phyloP scores from a whole-genome alignment of 2,329 filamentous ascomycete genomes.

The Lithohypha guttulata region DNA sequence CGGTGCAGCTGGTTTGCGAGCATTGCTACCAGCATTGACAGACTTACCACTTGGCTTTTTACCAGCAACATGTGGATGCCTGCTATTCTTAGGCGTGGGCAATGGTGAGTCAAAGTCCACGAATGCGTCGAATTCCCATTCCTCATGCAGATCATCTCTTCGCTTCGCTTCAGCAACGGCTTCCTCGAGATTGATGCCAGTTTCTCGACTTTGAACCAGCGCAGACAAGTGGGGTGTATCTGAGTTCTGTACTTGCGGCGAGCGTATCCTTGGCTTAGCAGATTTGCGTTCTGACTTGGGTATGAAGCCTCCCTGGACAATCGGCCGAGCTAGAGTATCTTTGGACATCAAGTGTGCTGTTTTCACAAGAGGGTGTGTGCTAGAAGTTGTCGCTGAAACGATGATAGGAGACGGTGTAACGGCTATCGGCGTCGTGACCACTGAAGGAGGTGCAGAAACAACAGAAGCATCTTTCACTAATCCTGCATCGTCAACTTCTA shows the following conservation, averaged over 20 bases:
- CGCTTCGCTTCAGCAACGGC: constrained; percentile 46
- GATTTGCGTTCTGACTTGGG: constrained; percentile 1
- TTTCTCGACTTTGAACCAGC: constrained; percentile 51
- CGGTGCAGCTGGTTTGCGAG: constrained; percentile 30
- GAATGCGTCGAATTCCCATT: constrained; percentile 28
- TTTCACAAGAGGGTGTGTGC: constrained; percentile 53
- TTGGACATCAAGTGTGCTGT: constrained; percentile 38
- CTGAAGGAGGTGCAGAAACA: constrained; percentile 8
- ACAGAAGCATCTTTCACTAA: constrained; percentile 33
- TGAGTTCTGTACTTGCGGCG: neutral
- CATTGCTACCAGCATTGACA: constrained; percentile 33
- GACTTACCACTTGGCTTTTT: constrained; percentile 43
- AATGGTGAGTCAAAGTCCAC: constrained; percentile 29
- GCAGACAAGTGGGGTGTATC: constrained; percentile 58
- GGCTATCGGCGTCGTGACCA: neutral
- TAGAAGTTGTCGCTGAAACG: constrained; percentile 29
- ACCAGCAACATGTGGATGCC: constrained; percentile 22
- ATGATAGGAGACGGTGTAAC: neutral
- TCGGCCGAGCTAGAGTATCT: neutral
- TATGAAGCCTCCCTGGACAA: constrained; percentile 1
- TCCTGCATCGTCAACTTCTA: constrained; percentile 56
- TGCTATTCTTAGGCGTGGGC: constrained; percentile 22
- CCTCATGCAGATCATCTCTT: constrained; percentile 30
- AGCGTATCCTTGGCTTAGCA: no score
- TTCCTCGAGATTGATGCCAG: constrained; percentile 49